Evolutionary conservation across 441 rosid genomes (phyloP), one percentile per base, ranked within the genome.

Genomic region (Kokia cookei): DNA sequence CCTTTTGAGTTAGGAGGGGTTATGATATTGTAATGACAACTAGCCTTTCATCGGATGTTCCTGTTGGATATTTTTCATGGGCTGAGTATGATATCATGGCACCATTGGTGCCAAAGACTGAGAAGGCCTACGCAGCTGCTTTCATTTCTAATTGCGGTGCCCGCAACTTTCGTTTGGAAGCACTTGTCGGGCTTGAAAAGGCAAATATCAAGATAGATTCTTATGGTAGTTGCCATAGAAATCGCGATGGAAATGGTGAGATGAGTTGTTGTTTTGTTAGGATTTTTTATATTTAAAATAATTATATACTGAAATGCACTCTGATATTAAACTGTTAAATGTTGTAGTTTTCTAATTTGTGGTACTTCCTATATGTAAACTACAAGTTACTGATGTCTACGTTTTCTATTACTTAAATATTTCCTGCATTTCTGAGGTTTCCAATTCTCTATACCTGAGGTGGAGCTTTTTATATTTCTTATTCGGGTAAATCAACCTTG

Each of bases 1-100:
- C 67, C 57, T 73, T 58, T 55, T 82, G 76, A 72, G 59, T 63
- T 79, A 93, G 98, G 86, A 89, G 75, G 73, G 98, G 98, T 64
- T 90, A 78, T 69, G 72, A 85, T 71, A 51, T 94, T 68, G 84
- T 93, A 76, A 94, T 94, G 99, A 94, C 99, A 11, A 91, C 99
- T 26, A 94, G 98, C 84, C 90, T 93, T 32, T 94, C 96, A 60
- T 94, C 98, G 43, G 96, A 94, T 85, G 94, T 93, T 72, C 98
- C 97, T 53, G 97, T 94, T 78, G 97, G 98, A 68, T 94, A 94
- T 63, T 94, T 93, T 81, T 94, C 99, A 27, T 94, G 99, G 99
- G 93, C 93, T 11, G 94, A 94, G 80, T 94, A 94, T 83, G 89
- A 93, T 84, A 82, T 93, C 64, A 93, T 93, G 98, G 93, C 99